phyloP scores from a whole-genome alignment of 768 basidiomycete species.

The Termitomyces sp. region DNA sequence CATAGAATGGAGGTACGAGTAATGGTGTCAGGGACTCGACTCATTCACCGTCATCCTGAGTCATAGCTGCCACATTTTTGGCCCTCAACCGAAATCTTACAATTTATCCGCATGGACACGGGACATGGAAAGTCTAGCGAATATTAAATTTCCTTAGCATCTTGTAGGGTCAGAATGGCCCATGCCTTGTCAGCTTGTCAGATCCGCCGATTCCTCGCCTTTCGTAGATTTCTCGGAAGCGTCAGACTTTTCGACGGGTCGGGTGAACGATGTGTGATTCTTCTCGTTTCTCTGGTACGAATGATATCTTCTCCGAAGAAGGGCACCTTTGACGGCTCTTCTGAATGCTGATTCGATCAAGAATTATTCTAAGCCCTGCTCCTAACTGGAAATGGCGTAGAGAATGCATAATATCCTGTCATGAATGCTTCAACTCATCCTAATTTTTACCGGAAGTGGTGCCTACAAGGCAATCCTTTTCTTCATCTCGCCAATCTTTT shows the following conservation, averaged over 20 bases:
- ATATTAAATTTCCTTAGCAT: not conserved
- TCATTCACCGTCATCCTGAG: conserved; percentile 1
- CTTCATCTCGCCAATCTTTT: not conserved
- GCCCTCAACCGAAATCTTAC: not conserved
- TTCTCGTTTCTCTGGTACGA: not conserved
- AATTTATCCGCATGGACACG: not conserved
- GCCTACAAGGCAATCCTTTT: no score
- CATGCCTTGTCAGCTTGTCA: not conserved
- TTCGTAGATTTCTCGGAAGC: not conserved
- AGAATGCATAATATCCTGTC: not conserved
- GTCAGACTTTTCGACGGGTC: not conserved
- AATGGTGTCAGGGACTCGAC: not conserved
- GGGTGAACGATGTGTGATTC: not conserved
- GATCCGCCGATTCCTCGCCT: not conserved
- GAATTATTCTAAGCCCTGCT: not conserved
- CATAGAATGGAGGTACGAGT: no score
- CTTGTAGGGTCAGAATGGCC: not conserved
- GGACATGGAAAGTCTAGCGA: not conserved
- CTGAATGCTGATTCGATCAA: not conserved
- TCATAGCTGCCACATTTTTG: conserved; percentile 1
- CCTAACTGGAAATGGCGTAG: not conserved
- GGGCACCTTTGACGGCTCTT: not conserved
- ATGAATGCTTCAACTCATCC: not conserved
- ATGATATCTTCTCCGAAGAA: not conserved
- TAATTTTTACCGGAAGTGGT: not conserved